Evolutionary conservation across 2,329 filamentous ascomycete species (phyloP).

Genomic region (Aspergillus intermedius): DNA sequence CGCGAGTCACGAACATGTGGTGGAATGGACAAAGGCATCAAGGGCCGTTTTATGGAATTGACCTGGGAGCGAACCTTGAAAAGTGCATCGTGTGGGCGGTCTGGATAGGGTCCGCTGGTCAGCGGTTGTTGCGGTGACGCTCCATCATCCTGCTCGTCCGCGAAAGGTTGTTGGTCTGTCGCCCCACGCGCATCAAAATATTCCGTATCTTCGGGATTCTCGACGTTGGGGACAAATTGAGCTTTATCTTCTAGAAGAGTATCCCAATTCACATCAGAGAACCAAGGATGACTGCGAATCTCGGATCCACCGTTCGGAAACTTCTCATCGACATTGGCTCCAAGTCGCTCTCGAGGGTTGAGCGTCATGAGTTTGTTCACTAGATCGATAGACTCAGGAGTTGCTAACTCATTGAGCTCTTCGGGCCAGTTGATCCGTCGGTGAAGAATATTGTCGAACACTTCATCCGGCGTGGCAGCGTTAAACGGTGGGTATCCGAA

Average conservation of each 20-base stretch:
- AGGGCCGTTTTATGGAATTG: slow-evolving; percentile 76
- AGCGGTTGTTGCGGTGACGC: slow-evolving; percentile 63
- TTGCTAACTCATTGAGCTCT: slow-evolving; percentile 70
- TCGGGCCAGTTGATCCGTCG: slow-evolving; percentile 90
- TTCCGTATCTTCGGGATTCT: slow-evolving; percentile 95
- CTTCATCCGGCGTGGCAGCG: slow-evolving; percentile 78
- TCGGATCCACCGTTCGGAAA: slow-evolving; percentile 80
- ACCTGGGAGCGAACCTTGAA: slow-evolving; percentile 83
- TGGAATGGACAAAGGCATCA: slow-evolving; percentile 94
- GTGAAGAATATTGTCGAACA: slow-evolving; percentile 92
- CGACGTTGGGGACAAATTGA: slow-evolving; percentile 84
- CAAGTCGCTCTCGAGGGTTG: slow-evolving; percentile 73
- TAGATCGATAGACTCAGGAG: slow-evolving; percentile 82
- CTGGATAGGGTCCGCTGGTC: slow-evolving; percentile 69
- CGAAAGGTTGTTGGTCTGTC: slow-evolving; percentile 85
- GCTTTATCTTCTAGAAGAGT: slow-evolving; percentile 89
- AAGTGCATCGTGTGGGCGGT: slow-evolving; percentile 89
- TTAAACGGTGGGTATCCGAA: slow-evolving; percentile 94
- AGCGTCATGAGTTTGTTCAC: slow-evolving; percentile 88
- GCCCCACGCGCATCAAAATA: slow-evolving; percentile 93
- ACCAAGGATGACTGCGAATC: slow-evolving; percentile 86
- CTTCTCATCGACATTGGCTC: slow-evolving; percentile 77
- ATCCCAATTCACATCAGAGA: slow-evolving; percentile 80
- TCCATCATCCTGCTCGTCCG: slow-evolving; percentile 90
- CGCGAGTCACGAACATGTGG: slow-evolving; percentile 91